Evolutionary conservation across 768 basidiomycete species (phyloP).

Genomic region (Thelephora aurantiotincta): DNA sequence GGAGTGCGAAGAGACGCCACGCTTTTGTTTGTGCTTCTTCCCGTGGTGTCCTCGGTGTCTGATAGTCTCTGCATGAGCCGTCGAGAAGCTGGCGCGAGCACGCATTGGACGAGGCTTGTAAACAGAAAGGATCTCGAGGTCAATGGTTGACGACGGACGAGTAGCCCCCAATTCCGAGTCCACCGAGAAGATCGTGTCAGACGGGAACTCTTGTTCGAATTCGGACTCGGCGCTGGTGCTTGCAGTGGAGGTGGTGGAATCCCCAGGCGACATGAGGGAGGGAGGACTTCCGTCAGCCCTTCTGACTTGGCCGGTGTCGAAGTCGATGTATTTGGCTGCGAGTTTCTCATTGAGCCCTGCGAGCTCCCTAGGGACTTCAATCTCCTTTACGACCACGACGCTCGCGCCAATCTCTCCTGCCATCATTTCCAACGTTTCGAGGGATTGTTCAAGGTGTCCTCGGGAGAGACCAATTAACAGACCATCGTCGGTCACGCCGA

Average conservation of each 20-base stretch:
- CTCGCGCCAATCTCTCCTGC: conserved; percentile 88
- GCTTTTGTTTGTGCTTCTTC: conserved; percentile 13
- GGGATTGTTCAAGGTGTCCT: conserved; percentile 61
- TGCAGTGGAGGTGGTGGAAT: conserved; percentile 14
- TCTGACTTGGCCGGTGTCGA: conserved; percentile 19
- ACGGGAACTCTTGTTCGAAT: conserved; percentile 21
- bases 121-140: conserved; percentile 56
- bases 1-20: conserved; percentile 12
- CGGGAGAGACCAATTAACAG: conserved; percentile 67
- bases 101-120: conserved; percentile 61
- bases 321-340: conserved; percentile 19
- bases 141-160: conserved; percentile 23
- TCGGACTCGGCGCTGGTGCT: conserved; percentile 25
- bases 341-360: conserved; percentile 18
- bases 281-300: conserved; percentile 16
- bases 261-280: conserved; percentile 5
- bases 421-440: conserved; percentile 88
- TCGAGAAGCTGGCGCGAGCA: conserved; percentile 21
- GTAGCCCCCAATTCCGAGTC: conserved; percentile 17
- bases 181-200: conserved; percentile 32
- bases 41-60: conserved; percentile 14
- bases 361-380: conserved; percentile 55
- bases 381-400: conserved; percentile 81
- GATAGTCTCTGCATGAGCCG: conserved; percentile 7
- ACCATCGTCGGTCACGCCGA: conserved; percentile 71